Conservation (phyloP, 768 basidiomycete genomes). For the Hortiboletus flavorubellus region DNA sequence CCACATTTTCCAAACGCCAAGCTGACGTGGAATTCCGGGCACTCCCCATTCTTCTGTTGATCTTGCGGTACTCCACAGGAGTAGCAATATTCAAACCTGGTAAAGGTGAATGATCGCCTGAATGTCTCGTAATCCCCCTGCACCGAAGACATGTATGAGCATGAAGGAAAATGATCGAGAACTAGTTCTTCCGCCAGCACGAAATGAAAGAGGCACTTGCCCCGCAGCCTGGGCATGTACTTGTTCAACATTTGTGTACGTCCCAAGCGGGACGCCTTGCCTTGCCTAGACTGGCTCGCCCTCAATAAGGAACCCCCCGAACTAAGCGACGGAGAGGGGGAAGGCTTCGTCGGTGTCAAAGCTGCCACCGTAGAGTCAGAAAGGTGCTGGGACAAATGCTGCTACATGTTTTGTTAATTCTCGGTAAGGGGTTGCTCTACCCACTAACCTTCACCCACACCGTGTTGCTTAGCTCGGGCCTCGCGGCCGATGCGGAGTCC, state of each 20-base stretch:
- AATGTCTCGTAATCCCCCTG: not conserved
- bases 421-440: not conserved
- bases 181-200: not conserved
- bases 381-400: not conserved
- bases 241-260: not conserved
- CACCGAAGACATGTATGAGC: not conserved
- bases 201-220: not conserved
- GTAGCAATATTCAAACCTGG: not conserved
- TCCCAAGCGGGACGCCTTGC: not conserved
- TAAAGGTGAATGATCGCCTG: not conserved
- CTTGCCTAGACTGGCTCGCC: not conserved
- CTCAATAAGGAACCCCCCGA: not conserved
- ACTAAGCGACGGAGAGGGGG: not conserved
- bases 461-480: not conserved
- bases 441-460: not conserved
- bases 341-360: not conserved
- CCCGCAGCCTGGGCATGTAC: not conserved
- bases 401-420: not conserved
- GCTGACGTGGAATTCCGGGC: not conserved
- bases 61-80: not conserved
- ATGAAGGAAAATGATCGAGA: not conserved
- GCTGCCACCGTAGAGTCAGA: not conserved
- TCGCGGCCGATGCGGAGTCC: not conserved
- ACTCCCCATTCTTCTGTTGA: not conserved
- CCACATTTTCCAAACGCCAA: constrained; percentile 1